Conservation (phyloP, 1,284 basidiomycete species). For the Cutaneotrichosporon sp. region DNA sequence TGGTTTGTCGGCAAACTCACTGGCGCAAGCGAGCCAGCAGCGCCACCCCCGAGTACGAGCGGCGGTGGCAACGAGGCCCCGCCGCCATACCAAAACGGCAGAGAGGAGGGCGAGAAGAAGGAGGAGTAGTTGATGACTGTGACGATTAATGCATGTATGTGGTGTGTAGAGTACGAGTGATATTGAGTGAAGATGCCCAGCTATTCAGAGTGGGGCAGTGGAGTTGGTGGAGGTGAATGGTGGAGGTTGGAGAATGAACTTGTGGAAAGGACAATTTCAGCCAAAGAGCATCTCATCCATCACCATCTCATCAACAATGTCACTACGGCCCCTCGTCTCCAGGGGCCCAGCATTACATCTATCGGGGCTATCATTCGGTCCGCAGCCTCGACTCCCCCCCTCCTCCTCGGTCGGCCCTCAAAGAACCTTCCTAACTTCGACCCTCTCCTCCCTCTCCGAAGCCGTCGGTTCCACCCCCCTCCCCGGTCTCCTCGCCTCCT, state of each 20-base stretch:
- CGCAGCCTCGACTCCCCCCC: background rate
- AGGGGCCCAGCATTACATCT: background rate
- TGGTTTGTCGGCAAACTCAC: slow-evolving; percentile 52
- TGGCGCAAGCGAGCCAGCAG: background rate
- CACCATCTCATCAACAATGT: slow-evolving; percentile 3
- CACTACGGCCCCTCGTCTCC: slow-evolving; percentile 3
- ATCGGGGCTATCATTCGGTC: background rate
- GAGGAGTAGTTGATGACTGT: slow-evolving; percentile 1
- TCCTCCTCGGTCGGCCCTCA: background rate
- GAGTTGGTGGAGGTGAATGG: background rate
- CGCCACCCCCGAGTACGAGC: background rate
- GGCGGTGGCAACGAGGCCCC: slow-evolving; percentile 1
- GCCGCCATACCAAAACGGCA: slow-evolving; percentile 7
- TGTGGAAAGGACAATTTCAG: background rate
- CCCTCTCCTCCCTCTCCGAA: background rate
- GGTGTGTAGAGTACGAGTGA: background rate
- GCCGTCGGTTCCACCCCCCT: slow-evolving; percentile 5
- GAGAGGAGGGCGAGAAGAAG: slow-evolving; percentile 3
- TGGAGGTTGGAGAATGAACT: slow-evolving; percentile 5
- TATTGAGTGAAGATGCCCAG: too few species aligned
- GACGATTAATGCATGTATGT: slow-evolving; percentile 8
- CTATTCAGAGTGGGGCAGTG: background rate
- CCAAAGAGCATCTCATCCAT: background rate
- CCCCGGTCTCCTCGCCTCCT: background rate
- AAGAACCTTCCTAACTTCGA: background rate